phyloP scores from a whole-genome alignment of 176 grass and related monocot species.

The Oryza glaberrima region DNA sequence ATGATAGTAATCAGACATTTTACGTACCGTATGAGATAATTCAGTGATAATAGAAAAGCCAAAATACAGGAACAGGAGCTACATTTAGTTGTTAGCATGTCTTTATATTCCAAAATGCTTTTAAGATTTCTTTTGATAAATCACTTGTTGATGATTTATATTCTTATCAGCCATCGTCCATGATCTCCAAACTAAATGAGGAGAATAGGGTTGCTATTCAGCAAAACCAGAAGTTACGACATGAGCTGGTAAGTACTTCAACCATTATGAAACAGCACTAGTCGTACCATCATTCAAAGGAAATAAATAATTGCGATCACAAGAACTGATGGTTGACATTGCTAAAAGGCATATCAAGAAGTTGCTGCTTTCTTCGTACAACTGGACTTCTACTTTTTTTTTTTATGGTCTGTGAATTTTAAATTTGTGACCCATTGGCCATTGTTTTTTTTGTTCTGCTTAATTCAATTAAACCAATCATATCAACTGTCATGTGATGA shows the following conservation, averaged over 20 bases:
- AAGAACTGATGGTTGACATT: neutral
- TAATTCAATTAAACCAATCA: neutral
- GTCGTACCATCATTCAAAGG: neutral
- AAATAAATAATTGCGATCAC: neutral
- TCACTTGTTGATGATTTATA: conserved; percentile 6
- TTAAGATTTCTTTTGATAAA: conserved; percentile 30
- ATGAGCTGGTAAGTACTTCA: conserved; percentile 80
- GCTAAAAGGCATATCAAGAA: neutral
- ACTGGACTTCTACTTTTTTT: neutral
- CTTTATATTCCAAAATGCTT: neutral
- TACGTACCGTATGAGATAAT: neutral
- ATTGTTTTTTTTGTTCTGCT: neutral
- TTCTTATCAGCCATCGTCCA: conserved; percentile 49
- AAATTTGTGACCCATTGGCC: neutral
- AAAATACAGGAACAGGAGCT: conserved; percentile 20
- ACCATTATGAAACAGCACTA: conserved; percentile 13
- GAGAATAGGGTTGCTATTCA: conserved; percentile 82
- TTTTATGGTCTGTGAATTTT: neutral
- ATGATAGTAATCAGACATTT: neutral
- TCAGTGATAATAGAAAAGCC: conserved; percentile 26
- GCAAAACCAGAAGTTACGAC: conserved; percentile 88
- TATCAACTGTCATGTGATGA: neutral
- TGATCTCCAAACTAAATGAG: conserved; percentile 78
- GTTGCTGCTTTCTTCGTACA: neutral
- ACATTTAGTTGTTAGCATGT: conserved; percentile 1